Percentiles rank a stretch among this genome's conserved stretches.
Evolutionary conservation across 345 rosid species (phyloP).

Genomic region (Kernera saxatilis): DNA sequence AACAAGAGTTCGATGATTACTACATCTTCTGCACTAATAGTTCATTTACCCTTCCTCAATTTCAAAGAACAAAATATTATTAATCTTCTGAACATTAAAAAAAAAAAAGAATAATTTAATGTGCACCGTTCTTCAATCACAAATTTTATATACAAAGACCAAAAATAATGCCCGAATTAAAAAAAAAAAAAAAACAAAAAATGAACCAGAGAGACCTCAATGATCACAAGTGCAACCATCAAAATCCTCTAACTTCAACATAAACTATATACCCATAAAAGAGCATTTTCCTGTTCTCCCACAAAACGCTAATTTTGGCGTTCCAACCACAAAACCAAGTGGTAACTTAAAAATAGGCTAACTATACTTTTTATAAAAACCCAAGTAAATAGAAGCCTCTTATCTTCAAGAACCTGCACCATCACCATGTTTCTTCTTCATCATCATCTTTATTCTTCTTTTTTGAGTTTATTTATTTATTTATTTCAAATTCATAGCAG

Average conservation of each 20-base stretch:
- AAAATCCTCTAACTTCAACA: constrained; percentile 20
- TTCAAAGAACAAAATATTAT: background rate
- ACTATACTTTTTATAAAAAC: constrained; percentile 27
- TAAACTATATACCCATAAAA: constrained; percentile 23
- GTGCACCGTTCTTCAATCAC: background rate
- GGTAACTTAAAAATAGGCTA: constrained; percentile 24
- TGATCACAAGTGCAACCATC: constrained; percentile 21
- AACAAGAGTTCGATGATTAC: background rate
- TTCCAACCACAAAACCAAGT: constrained; percentile 17
- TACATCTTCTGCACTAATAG: background rate
- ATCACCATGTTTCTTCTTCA: constrained; percentile 10
- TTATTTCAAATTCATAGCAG: constrained; percentile 82
- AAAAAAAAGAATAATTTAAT: constrained; percentile 1
- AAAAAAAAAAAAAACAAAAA: background rate
- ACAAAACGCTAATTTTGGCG: constrained; percentile 15
- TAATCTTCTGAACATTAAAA: background rate
- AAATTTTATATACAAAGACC: constrained; percentile 16
- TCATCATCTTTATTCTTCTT: constrained; percentile 18
- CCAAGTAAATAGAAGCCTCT: constrained; percentile 31
- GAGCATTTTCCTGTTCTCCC: background rate
- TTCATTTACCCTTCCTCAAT: background rate
- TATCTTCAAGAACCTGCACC: constrained; percentile 9
- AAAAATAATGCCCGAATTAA: background rate
- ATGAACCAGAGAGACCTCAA: constrained; percentile 5
- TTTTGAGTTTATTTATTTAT: background rate